Percentiles rank a stretch among this genome's conserved stretches.
These are phyloP conservation scores for Artemisia annua DNA, from an alignment of 129 eudicot genomes.

Conservation along the genomic window DNA sequence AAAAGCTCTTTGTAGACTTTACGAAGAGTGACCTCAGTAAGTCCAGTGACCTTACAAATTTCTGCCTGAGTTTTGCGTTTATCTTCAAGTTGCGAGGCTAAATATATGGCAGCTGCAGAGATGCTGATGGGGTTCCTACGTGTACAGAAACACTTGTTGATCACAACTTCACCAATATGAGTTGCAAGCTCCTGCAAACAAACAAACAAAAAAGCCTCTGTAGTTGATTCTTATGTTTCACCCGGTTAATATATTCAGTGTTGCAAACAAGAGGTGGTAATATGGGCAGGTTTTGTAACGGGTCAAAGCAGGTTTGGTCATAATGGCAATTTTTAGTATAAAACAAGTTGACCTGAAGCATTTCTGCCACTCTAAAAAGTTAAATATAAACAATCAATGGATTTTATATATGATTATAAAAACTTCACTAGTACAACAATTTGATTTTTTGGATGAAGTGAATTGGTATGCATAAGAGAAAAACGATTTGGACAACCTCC, in stretches of 20 bases:
- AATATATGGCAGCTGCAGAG: constrained; percentile 95
- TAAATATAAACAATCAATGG: not conserved
- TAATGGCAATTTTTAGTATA: too few species aligned
- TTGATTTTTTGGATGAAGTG: too few species aligned
- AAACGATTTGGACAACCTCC: too few species aligned
- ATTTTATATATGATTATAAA: not conserved
- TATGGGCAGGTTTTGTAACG: not conserved
- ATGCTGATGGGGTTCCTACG: constrained; percentile 98
- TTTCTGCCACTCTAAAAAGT: too few species aligned
- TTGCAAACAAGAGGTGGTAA: not conserved
- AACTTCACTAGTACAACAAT: too few species aligned
- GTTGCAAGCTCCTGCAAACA: constrained; percentile 95
- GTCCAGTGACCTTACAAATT: constrained; percentile 96
- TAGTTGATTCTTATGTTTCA: not conserved
- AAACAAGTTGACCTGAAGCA: too few species aligned
- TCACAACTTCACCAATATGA: constrained; percentile 95
- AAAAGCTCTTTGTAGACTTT: constrained; percentile 93
- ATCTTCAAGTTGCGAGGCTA: constrained; percentile 94
- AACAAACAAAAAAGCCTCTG: not conserved
- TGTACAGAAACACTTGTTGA: constrained; percentile 98
- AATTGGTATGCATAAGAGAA: too few species aligned
- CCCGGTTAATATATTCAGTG: not conserved
- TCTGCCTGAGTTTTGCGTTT: constrained; percentile 98
- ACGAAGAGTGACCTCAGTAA: constrained; percentile 92
- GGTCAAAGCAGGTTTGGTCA: not conserved